These are phyloP conservation scores for Pythium apleroticum DNA, from an alignment of 352 stramenopile genomes.

Conservation along the genomic window DNA sequence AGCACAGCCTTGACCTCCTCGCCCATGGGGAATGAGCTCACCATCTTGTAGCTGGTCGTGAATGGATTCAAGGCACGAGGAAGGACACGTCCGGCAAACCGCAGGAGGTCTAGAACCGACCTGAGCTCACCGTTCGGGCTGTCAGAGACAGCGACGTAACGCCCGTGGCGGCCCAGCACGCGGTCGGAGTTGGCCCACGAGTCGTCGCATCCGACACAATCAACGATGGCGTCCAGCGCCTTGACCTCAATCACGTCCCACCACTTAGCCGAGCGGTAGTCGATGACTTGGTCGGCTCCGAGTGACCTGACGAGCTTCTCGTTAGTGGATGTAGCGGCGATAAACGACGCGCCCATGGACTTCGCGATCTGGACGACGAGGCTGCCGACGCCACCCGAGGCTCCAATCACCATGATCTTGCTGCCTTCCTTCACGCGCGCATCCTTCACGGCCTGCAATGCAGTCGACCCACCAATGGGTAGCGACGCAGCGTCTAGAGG, in stretches of 20 bases:
- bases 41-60: slow-evolving; percentile 33
- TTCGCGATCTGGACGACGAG: slow-evolving; percentile 71
- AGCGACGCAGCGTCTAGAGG: slow-evolving; percentile 32
- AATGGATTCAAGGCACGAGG: slow-evolving; percentile 35
- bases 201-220: slow-evolving; percentile 39
- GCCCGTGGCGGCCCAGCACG: slow-evolving; percentile 21
- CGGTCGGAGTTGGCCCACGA: slow-evolving; percentile 36
- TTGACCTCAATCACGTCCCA: slow-evolving; percentile 37
- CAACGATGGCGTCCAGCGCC: slow-evolving; percentile 41
- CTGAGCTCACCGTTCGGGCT: slow-evolving; percentile 27
- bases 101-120: slow-evolving; percentile 27
- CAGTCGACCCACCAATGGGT: slow-evolving; percentile 34
- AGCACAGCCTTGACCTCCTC: slow-evolving; percentile 43
- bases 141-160: slow-evolving; percentile 43
- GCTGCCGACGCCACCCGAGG: slow-evolving; percentile 71
- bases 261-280: slow-evolving; percentile 53
- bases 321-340: slow-evolving; percentile 63
- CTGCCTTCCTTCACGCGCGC: slow-evolving; percentile 38
- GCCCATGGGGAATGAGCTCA: slow-evolving; percentile 35
- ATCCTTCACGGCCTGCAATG: slow-evolving; percentile 34
- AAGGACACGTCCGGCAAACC: slow-evolving; percentile 27
- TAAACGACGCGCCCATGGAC: slow-evolving; percentile 44
- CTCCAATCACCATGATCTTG: slow-evolving; percentile 78
- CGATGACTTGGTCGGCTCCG: slow-evolving; percentile 47
- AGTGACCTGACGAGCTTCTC: slow-evolving; percentile 40